Evolutionary conservation across 805 yeast genomes (phyloP), one percentile per base, ranked within the genome.

Genomic region (Hanseniaspora hatyaiensis): DNA sequence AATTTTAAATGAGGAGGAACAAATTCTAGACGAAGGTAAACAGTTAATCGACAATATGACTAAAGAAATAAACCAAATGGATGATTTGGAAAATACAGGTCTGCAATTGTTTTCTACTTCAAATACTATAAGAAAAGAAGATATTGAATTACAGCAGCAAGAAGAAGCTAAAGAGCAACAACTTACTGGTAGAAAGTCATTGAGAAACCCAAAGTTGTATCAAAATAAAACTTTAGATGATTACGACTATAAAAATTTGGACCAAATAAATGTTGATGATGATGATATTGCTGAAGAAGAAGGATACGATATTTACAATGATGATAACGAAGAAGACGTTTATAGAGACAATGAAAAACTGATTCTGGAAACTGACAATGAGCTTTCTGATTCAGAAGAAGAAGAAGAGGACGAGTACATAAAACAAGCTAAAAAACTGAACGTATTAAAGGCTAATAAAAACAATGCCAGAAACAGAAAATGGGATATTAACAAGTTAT

Each of bases 401-500:
- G 66, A 59, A 34, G 6, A 20, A 5, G 65, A 60, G 16, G 50
- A 52, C 12, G 68, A 70, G 65, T 60, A 60, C 40, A 53, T 59
- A 31, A 24, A 52, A 9, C 68, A 82, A 33, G 95, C 95, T 1
- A 60, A 76, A 4, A 78, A 72, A 55, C 67, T 83, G 50, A 68
- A 74, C 52, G 16, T 29, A 6, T 45, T 45, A 18, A 36, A 48
- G 29, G 74, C 80, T n/a, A 54, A 73, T 4, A 59, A 65, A 50
- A 43, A 34, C 3, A 23, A 8, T 8, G 67, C 64, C 59, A 56
- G 54, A 38, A 70, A 65, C 56, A 74, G 70, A 64, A 69, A 67
- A 50, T 84, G 94, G 88, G 84, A 89, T 61, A 75, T 89, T 52
- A 78, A 80, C 55, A 84, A 82, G 58, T 66, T 89, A 49, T 67